Evolutionary conservation across 108 stramenopile genomes (phyloP), one percentile per base, ranked within the genome.

Genomic region (Cyclostephanos invisitatus): DNA sequence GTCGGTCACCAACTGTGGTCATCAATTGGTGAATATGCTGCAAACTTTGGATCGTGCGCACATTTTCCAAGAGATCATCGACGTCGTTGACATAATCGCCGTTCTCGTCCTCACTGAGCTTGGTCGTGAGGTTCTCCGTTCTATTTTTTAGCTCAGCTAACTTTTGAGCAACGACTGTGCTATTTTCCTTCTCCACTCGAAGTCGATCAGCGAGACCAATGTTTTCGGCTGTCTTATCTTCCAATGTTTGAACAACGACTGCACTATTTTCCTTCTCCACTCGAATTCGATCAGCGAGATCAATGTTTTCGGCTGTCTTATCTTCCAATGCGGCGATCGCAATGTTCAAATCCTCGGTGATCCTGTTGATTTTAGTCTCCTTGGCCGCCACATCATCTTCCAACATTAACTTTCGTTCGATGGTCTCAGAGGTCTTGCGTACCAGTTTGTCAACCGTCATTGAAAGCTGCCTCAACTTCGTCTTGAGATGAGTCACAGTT

Each of bases 51-150:
- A 6, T 61, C 27, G 6, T 28, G 36, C 60, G 12, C 25, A 61
- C 6, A 28, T 38, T 38, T 24, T 20, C 37, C 61, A 62, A 21
- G 29, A 62, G 61, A 37, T 37, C 35, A 22, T 37, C 1, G 12
- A 62, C 9, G 9, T 37, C 35, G 35, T 62, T 38, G 48, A 51
- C 65, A 38, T 5, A 48, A 7, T 17, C 49, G 17, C 18, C 65
- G 24, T 65, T 21, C 15, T 49, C 1, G 14, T 65, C 42, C 29
- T 37, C 44, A 25, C 24, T 27, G 17, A 25, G 17, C 22, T 47
- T 42, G 5, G 42, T 64, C 29, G 7, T 64, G 42, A 47, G 7
- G 29, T 42, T 40, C 27, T 64, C 64, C 42, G n/a, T 64, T 37
- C 32, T 40, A n/a, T 40, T 20, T 21, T 60, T 60, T 21, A 60